Conservation (phyloP, 768 basidiomycete species). For the Leccinum imitatum region DNA sequence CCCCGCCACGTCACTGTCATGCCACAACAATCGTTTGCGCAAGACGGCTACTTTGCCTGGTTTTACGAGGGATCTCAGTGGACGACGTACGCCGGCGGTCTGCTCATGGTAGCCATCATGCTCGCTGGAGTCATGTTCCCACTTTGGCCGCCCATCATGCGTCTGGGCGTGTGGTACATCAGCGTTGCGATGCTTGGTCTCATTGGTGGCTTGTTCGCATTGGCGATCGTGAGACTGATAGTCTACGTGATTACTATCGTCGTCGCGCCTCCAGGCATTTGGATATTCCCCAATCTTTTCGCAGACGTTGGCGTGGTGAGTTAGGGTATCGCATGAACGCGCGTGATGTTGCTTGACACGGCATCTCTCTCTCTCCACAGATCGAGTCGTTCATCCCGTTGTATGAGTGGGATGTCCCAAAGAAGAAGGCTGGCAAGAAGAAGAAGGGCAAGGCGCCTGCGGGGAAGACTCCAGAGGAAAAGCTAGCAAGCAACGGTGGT, state of each 20-base stretch:
- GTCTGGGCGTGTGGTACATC: conserved; percentile 94
- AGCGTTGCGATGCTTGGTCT: conserved; percentile 85
- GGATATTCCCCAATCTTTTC: conserved; percentile 98
- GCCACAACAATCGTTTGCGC: conserved; percentile 75
- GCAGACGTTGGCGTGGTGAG: conserved; percentile 98
- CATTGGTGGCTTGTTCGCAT: conserved; percentile 85
- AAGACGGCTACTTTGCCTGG: conserved; percentile 91
- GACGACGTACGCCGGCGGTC: conserved; percentile 88
- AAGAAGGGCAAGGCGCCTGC: conserved; percentile 46
- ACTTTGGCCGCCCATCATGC: conserved; percentile 91
- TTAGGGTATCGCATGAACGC: conserved; percentile 20
- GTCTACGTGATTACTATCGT: conserved; percentile 93
- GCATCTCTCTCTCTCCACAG: conserved; percentile 39
- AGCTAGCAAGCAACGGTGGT: conserved; percentile 41
- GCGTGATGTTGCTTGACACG: not conserved
- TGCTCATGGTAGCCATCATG: conserved; percentile 90
- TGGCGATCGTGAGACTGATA: conserved; percentile 88
- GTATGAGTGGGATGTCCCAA: conserved; percentile 94
- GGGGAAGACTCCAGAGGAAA: conserved; percentile 35
- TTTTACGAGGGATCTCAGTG: conserved; percentile 94
- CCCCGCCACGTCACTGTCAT: conserved; percentile 75
- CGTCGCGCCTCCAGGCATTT: conserved; percentile 86
- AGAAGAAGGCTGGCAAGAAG: conserved; percentile 69
- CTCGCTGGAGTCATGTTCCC: conserved; percentile 99
- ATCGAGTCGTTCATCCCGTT: conserved; percentile 95